Evolutionary conservation across 2,329 filamentous ascomycete genomes (phyloP).

Genomic region (Helotiales sp.): DNA sequence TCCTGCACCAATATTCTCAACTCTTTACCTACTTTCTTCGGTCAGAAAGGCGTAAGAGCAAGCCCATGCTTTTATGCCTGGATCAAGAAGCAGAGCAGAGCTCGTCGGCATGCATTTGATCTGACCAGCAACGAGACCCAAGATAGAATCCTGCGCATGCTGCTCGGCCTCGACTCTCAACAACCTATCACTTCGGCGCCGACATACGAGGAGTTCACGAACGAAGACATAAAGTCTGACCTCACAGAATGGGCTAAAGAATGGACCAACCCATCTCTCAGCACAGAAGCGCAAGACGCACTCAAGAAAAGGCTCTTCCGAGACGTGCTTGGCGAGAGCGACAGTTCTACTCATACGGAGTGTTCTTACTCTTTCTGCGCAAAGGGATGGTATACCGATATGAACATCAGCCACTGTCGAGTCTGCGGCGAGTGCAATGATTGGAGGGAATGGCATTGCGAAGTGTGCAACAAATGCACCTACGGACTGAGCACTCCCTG

Average conservation of each 20-base stretch:
- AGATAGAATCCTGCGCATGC: background rate
- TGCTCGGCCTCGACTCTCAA: background rate
- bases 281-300: background rate
- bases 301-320: background rate
- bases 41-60: background rate
- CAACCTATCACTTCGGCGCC: background rate
- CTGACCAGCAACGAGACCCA: background rate
- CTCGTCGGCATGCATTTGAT: background rate
- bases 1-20: background rate
- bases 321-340: background rate
- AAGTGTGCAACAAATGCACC: background rate
- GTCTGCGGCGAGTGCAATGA: background rate
- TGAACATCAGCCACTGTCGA: background rate
- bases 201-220: background rate
- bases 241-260: background rate
- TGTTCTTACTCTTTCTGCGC: background rate
- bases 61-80: background rate
- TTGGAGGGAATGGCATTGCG: constrained; percentile 1
- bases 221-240: background rate
- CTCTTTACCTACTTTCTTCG: background rate
- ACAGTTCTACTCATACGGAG: background rate
- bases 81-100: background rate
- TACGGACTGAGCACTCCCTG: background rate
- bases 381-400: background rate
- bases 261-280: background rate